A percentile compares a stretch with the other conserved stretches of the same genome.
These are phyloP conservation scores for Histomonas meleagridis DNA, from an alignment of 208 protist genomes.

Conservation along the genomic window DNA sequence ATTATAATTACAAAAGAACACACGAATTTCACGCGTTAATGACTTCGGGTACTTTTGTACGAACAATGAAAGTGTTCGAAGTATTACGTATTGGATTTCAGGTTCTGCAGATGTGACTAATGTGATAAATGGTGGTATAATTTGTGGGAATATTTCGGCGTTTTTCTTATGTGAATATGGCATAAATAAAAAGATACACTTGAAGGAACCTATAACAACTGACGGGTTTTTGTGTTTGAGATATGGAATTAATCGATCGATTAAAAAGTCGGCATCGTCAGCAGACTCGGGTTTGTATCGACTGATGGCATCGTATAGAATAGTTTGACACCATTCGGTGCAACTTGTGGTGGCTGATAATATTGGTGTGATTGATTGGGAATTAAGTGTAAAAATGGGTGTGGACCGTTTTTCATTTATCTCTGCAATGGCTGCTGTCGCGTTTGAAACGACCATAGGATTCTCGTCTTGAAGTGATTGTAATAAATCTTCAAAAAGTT, in stretches of 20 bases:
- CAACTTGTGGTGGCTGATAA: constrained; percentile 79
- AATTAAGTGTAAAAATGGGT: constrained; percentile 59
- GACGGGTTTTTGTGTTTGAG: constrained; percentile 88
- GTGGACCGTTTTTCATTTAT: constrained; percentile 58
- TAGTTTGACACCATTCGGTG: constrained; percentile 92
- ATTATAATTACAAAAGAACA: constrained; percentile 92
- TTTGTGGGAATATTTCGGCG: constrained; percentile 63
- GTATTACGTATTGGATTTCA: constrained; percentile 91
- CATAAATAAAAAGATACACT: constrained; percentile 69
- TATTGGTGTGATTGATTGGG: constrained; percentile 73
- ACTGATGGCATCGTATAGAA: constrained; percentile 83
- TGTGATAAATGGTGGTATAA: constrained; percentile 71
- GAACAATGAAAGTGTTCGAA: constrained; percentile 92
- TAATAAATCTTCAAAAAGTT: constrained; percentile 58
- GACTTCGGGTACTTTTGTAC: constrained; percentile 70
- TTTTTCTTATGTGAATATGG: constrained; percentile 54
- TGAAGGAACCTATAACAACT: constrained; percentile 87
- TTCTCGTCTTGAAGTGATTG: constrained; percentile 82
- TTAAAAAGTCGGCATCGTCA: constrained; percentile 68
- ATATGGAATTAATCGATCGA: constrained; percentile 76
- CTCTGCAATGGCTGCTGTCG: constrained; percentile 79
- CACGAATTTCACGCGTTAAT: constrained; percentile 54
- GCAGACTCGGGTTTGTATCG: constrained; percentile 41
- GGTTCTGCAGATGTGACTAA: constrained; percentile 66
- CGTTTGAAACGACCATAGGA: constrained; percentile 80